Conservation (phyloP, 1,139 yeast species). For the Hyphopichia khmerensis region DNA sequence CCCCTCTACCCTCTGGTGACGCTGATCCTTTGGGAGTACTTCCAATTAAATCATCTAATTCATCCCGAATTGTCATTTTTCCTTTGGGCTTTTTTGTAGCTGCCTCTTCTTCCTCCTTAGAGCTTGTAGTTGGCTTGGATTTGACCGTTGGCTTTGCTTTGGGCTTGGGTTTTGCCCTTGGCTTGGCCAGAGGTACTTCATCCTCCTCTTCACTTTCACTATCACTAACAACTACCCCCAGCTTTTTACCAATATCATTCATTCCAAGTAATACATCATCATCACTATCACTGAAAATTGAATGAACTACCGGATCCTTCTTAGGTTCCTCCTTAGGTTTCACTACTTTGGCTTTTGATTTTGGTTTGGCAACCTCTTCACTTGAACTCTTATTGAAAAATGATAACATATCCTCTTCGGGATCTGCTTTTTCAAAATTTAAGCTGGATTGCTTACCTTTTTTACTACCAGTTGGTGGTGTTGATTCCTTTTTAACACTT, state of each 20-base stretch:
- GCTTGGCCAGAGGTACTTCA: constrained; percentile 9
- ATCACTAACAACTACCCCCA: constrained; percentile 1
- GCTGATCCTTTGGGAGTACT: not conserved
- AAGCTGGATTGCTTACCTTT: constrained; percentile 7
- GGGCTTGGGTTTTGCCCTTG: constrained; percentile 15
- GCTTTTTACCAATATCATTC: not conserved
- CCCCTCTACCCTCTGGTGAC: not conserved
- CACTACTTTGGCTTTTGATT: constrained; percentile 7
- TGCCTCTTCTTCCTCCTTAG: not conserved
- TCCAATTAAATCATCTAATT: constrained; percentile 18
- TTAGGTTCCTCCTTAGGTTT: not conserved
- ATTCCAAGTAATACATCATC: constrained; percentile 28
- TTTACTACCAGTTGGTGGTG: constrained; percentile 5
- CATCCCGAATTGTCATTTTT: constrained; percentile 14
- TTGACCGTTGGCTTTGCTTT: not conserved
- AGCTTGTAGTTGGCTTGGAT: too few relatives aligned
- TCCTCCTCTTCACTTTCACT: constrained; percentile 1
- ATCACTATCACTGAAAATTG: constrained; percentile 34
- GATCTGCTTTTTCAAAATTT: constrained; percentile 10
- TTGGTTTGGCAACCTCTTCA: constrained; percentile 6
- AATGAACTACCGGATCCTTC: constrained; percentile 8
- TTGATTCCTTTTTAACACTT: constrained; percentile 3
- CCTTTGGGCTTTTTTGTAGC: constrained; percentile 1
- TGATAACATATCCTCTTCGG: constrained; percentile 1
- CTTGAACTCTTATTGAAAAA: not conserved